These are phyloP conservation scores for Nicotiana noctiflora DNA, from an alignment of 257 asterid species.

Conservation along the genomic window DNA sequence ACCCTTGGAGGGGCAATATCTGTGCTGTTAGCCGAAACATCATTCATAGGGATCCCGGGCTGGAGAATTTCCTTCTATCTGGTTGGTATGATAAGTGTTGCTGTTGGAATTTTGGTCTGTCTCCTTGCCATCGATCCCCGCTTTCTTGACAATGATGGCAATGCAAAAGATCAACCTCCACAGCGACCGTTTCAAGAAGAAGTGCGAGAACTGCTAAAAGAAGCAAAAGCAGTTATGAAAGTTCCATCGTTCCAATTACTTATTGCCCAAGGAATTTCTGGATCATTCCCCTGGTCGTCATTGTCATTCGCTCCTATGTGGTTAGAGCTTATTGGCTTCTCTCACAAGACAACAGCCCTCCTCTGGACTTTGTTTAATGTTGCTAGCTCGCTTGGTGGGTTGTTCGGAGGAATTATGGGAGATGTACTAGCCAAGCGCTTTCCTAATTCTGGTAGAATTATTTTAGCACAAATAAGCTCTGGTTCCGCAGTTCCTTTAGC, in stretches of 20 bases:
- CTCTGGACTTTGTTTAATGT: constrained; percentile 49
- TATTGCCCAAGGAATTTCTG: constrained; percentile 13
- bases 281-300: constrained; percentile 14
- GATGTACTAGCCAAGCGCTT: constrained; percentile 50
- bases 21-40: constrained; percentile 51
- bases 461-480: constrained; percentile 75
- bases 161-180: constrained; percentile 25
- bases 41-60: constrained; percentile 74
- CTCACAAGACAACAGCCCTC: constrained; percentile 59
- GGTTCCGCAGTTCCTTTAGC: constrained; percentile 77
- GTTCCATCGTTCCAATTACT: constrained; percentile 9
- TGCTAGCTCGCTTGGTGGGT: constrained; percentile 58
- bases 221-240: constrained; percentile 52
- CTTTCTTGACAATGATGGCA: constrained; percentile 31
- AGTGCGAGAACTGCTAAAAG: constrained; percentile 16
- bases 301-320: constrained; percentile 11
- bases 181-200: not conserved
- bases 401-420: constrained; percentile 86
- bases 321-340: constrained; percentile 17
- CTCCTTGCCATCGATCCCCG: constrained; percentile 70
- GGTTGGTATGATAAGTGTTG: constrained; percentile 53
- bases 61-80: constrained; percentile 87
- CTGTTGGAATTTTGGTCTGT: constrained; percentile 55
- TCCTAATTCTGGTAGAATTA: constrained; percentile 75
- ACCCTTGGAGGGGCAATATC: constrained; percentile 64